These are phyloP conservation scores for Artemisia argyi DNA, from an alignment of 129 eudicot species.

Conservation along the genomic window DNA sequence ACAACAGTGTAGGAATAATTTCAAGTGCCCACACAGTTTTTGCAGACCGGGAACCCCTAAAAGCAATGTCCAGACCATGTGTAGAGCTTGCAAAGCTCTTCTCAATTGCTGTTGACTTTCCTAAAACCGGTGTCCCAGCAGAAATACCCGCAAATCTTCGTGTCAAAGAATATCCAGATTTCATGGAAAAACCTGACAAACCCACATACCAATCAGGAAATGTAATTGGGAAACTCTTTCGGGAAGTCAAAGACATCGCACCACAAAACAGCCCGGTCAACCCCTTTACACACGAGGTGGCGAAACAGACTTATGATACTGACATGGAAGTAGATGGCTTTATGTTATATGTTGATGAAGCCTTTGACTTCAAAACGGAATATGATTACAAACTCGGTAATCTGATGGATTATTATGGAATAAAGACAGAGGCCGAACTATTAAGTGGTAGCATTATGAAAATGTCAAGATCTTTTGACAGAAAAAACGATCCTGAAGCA, in stretches of 20 bases:
- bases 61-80: constrained; percentile 61
- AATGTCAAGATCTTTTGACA: constrained; percentile 63
- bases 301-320: constrained; percentile 51
- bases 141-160: constrained; percentile 64
- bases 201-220: constrained; percentile 55
- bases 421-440: constrained; percentile 77
- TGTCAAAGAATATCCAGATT: constrained; percentile 74
- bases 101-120: constrained; percentile 84
- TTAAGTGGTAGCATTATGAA: constrained; percentile 81
- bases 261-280: constrained; percentile 38
- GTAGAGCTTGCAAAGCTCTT: constrained; percentile 63
- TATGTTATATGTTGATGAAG: constrained; percentile 55
- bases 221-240: constrained; percentile 77
- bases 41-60: constrained; percentile 56
- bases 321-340: constrained; percentile 74
- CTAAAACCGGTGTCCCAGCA: constrained; percentile 88
- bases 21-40: constrained; percentile 81
- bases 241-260: constrained; percentile 65
- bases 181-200: constrained; percentile 86
- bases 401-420: constrained; percentile 77
- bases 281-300: constrained; percentile 59
- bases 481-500: constrained; percentile 74
- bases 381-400: constrained; percentile 76
- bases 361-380: constrained; percentile 54
- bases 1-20: constrained; percentile 80